A percentile compares a stretch with the other conserved stretches of the same genome.
Conservation (phyloP, 345 rosid genomes). For the Salix brachista region DNA sequence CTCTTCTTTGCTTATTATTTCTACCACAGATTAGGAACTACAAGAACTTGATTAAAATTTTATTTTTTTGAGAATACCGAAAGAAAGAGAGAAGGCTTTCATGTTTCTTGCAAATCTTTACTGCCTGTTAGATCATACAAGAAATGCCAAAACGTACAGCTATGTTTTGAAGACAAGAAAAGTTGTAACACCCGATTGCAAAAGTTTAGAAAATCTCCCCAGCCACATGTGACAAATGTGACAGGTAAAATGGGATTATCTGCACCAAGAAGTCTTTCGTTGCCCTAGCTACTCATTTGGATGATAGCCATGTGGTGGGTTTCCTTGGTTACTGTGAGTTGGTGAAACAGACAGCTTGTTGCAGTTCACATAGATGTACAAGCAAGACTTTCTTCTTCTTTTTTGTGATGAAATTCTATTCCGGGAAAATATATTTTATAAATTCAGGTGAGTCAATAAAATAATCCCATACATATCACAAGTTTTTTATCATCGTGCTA, state of each 20-base stretch:
- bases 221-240: neutral
- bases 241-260: conserved; percentile 8
- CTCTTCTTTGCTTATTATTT: neutral
- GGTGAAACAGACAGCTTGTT: conserved; percentile 14
- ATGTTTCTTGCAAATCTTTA: conserved; percentile 2
- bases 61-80: neutral
- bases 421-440: too few relatives aligned
- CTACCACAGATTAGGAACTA: neutral
- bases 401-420: too few relatives aligned
- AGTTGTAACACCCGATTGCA: conserved; percentile 37
- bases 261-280: conserved; percentile 5
- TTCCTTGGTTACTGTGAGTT: neutral
- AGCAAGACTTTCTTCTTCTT: neutral
- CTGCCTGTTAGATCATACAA: neutral
- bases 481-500: too few relatives aligned
- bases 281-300: conserved; percentile 15
- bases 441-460: rapidly evolving
- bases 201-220: neutral
- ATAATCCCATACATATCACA: too few relatives aligned
- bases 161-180: conserved; percentile 25
- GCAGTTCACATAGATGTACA: conserved; percentile 12
- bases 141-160: conserved; percentile 29
- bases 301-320: conserved; percentile 29
- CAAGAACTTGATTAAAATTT: neutral
- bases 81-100: conserved; percentile 12